Conservation (phyloP, 1,284 basidiomycete species). For the Ustilago tritici region DNA sequence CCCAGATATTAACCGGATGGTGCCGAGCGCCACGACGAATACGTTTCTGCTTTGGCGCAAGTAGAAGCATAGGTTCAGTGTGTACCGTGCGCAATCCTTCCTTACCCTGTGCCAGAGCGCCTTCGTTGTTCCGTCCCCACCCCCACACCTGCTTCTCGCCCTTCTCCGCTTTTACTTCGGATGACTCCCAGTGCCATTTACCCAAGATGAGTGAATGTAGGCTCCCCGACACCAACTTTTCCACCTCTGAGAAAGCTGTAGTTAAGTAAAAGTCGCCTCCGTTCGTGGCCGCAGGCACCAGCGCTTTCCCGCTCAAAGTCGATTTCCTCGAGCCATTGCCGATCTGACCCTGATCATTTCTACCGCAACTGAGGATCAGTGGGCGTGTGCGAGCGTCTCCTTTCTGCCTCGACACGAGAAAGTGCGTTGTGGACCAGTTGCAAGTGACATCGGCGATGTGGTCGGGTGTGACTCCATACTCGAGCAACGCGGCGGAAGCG, state of each 20-base stretch:
- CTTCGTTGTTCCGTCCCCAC: slow-evolving; percentile 57
- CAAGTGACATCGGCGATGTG: slow-evolving; percentile 26
- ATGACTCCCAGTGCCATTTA: neutral
- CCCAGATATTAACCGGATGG: slow-evolving; percentile 38
- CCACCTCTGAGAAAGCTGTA: neutral
- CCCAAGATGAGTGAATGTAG: slow-evolving; percentile 47
- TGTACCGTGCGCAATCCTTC: slow-evolving; percentile 42
- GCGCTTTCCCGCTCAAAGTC: neutral
- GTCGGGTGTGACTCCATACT: neutral
- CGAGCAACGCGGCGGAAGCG: neutral
- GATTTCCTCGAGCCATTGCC: slow-evolving; percentile 9
- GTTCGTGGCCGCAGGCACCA: slow-evolving; percentile 1
- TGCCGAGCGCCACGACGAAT: neutral
- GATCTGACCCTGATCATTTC: slow-evolving; percentile 43
- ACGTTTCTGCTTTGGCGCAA: neutral
- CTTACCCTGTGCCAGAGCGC: slow-evolving; percentile 49
- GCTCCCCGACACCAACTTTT: slow-evolving; percentile 49
- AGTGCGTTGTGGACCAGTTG: slow-evolving; percentile 48
- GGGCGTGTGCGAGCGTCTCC: neutral
- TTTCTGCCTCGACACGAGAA: slow-evolving; percentile 8
- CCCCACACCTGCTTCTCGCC: slow-evolving; percentile 31
- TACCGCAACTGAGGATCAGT: slow-evolving; percentile 29
- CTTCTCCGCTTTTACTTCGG: neutral
- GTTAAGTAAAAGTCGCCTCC: slow-evolving; percentile 13
- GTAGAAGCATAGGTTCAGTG: slow-evolving; percentile 14